These are phyloP conservation scores for Tetracentron sinense DNA, from an alignment of 164 flowering plant genomes.

Conservation along the genomic window DNA sequence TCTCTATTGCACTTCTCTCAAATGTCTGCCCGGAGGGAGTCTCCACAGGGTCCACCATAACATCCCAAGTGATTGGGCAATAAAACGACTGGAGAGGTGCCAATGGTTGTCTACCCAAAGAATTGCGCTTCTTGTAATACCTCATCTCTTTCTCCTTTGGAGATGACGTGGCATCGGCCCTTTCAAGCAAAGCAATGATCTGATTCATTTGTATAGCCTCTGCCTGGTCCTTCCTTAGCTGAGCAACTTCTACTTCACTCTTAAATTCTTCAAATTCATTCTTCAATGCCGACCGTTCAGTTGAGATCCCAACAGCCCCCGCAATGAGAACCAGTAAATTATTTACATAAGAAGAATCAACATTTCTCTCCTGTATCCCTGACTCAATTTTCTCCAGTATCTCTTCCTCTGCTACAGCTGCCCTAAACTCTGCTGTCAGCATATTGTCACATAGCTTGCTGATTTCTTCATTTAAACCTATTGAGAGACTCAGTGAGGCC, in stretches of 20 bases:
- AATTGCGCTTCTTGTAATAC: conserved; percentile 47
- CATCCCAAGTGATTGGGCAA: conserved; percentile 64
- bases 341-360: conserved; percentile 63
- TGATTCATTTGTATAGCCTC: conserved; percentile 83
- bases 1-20: conserved; percentile 66
- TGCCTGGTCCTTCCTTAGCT: conserved; percentile 52
- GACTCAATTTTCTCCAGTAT: conserved; percentile 59
- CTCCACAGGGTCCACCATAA: conserved; percentile 77
- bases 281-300: conserved; percentile 40
- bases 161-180: conserved; percentile 64
- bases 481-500: conserved; percentile 47
- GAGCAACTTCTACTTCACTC: conserved; percentile 52
- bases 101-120: conserved; percentile 56
- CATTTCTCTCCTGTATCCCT: conserved; percentile 62
- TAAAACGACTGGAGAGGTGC: conserved; percentile 69
- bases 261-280: conserved; percentile 66
- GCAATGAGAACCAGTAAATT: conserved; percentile 51
- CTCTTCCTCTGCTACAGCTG: conserved; percentile 54
- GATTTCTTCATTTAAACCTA: conserved; percentile 40
- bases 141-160: conserved; percentile 44
- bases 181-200: conserved; percentile 65
- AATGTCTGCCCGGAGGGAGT: conserved; percentile 72
- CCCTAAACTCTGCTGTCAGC: conserved; percentile 48
- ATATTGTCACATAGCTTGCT: conserved; percentile 35
- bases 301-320: conserved; percentile 57